Evolutionary conservation across 176 grass and related monocot species (phyloP), one percentile per base, ranked within the genome.

Genomic region (Carex scoparia): DNA sequence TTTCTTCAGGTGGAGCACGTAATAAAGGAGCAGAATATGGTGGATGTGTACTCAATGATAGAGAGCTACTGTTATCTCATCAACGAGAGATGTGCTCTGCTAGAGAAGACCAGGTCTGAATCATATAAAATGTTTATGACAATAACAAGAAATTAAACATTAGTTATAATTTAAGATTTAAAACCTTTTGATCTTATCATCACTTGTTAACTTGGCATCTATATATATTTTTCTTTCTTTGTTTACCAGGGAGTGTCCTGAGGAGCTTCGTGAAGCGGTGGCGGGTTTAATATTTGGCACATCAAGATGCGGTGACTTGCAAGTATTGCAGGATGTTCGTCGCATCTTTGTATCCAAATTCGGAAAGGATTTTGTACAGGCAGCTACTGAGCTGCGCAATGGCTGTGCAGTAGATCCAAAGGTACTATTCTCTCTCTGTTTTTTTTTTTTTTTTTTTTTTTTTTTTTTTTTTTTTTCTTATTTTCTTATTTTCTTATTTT

Each of bases 211-310:
- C 61, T 61, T 61, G 58, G 18, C 58, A 18, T 63, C 61, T 23
- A 30, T 63, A 10, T 23, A 23, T 23, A 23, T 23, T 27, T 28
- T 63, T 55, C 31, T 0, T 46, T 62, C 11, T 42, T 42, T 60
- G 63, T 61, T 64, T 14, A 49, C 4, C 44, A 88, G 88, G 7
- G 85, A 89, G 10, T 99, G 96, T 69, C 96, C 96, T 1, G 93
- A 84, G 16, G 96, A 99, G 91, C 96, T 99, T 58, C 86, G 90
- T 54, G 96, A 99, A 86, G 90, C 93, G 0, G 87, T 90, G n/a
- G 82, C 93, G 7, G 92, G 93, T 23, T 46, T 98, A 2, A 85
- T 92, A 0, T 98, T 92, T 87, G 91, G 88, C 4, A 86, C 93
- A 1, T 89, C 90, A 1, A 86, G 96, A 37, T 90, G 93, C 77